These are phyloP conservation scores for Penicillium glabrum DNA, from an alignment of 2,329 filamentous ascomycete genomes.

Conservation along the genomic window DNA sequence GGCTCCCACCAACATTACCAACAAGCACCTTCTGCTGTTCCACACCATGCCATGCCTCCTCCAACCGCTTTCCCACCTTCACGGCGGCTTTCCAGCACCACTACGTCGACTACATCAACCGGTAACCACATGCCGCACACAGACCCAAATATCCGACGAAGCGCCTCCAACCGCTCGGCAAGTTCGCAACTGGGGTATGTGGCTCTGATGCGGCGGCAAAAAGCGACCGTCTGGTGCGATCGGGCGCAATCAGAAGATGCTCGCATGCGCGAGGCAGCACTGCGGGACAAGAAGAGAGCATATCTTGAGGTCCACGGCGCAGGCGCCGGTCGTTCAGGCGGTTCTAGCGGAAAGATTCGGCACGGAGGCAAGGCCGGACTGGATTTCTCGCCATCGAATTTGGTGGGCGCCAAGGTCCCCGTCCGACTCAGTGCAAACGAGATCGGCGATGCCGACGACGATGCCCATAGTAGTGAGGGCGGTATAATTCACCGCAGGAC, in stretches of 20 bases:
- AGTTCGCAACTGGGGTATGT: constrained; percentile 76
- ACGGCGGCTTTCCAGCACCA: constrained; percentile 41
- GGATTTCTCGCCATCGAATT: constrained; percentile 75
- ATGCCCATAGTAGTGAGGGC: constrained; percentile 42
- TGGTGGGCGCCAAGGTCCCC: constrained; percentile 77
- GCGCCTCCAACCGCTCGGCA: constrained; percentile 76
- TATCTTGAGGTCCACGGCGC: constrained; percentile 74
- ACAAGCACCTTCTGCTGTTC: constrained; percentile 23
- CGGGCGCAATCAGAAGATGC: constrained; percentile 90
- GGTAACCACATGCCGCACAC: constrained; percentile 26
- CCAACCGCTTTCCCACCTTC: constrained; percentile 26
- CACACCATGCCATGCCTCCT: constrained; percentile 29
- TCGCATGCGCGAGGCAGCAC: constrained; percentile 75
- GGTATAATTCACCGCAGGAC: constrained; percentile 52
- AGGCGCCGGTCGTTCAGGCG: constrained; percentile 61
- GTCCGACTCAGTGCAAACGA: constrained; percentile 93
- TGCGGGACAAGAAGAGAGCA: constrained; percentile 82
- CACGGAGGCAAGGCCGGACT: constrained; percentile 80
- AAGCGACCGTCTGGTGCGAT: constrained; percentile 98
- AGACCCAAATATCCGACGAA: constrained; percentile 59
- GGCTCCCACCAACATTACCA: constrained; percentile 18
- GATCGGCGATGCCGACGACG: constrained; percentile 82
- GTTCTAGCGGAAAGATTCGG: constrained; percentile 75
- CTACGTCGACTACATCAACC: constrained; percentile 42
- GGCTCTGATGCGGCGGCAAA: constrained; percentile 92